Evolutionary conservation across 1,139 yeast species (phyloP).

Genomic region (Diutina siamensis): DNA sequence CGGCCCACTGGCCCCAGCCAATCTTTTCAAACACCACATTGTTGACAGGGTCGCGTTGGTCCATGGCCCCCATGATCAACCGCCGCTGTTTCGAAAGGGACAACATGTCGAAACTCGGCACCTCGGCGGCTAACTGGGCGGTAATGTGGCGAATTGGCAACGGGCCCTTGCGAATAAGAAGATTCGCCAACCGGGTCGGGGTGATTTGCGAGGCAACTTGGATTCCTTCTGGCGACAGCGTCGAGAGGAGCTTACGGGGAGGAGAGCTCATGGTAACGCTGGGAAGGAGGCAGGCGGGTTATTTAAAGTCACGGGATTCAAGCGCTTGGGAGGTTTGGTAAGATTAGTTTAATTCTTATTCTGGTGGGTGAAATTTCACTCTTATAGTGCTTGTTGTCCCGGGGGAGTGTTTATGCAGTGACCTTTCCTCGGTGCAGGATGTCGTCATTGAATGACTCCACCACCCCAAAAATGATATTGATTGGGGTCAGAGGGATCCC

Average conservation of each 20-base stretch:
- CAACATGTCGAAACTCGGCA: conserved; percentile 67
- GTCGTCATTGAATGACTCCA: conserved; percentile 5
- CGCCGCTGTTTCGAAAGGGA: conserved; percentile 85
- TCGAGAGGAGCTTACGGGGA: conserved; percentile 13
- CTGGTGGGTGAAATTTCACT: conserved; percentile 5
- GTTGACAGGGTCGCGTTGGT: conserved; percentile 45
- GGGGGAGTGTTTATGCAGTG: background rate
- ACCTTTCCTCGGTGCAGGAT: conserved; percentile 3
- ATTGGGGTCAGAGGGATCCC: background rate
- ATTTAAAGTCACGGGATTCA: background rate
- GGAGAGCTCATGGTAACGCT: background rate
- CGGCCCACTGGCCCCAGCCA: conserved; percentile 99
- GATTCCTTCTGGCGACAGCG: conserved; percentile 79
- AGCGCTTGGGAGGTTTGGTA: background rate
- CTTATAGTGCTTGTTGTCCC: background rate
- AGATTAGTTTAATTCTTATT: background rate
- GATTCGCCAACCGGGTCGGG: conserved; percentile 60
- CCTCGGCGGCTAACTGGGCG: conserved; percentile 60
- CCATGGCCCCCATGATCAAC: conserved; percentile 81
- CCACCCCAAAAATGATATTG: background rate
- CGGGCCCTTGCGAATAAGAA: conserved; percentile 70
- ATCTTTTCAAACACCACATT: conserved; percentile 76
- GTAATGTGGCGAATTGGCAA: conserved; percentile 86
- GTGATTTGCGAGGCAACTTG: conserved; percentile 85
- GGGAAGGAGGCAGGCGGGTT: background rate